phyloP scores from a whole-genome alignment of 257 asterid genomes.

The Apocynum venetum region DNA sequence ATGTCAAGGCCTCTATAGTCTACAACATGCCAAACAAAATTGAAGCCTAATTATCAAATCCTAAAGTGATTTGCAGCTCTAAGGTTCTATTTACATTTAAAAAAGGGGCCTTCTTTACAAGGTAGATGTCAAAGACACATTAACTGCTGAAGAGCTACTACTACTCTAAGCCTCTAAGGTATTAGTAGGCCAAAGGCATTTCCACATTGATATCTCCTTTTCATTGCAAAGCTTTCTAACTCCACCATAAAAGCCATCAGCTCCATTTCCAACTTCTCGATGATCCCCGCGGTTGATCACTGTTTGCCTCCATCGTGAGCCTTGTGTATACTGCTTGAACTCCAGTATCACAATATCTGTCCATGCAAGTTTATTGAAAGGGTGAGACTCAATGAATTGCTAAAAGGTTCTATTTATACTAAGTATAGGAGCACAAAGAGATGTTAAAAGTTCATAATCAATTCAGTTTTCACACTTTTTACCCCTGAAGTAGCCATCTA shows the following conservation, averaged over 20 bases:
- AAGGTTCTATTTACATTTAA: slow-evolving; percentile 29
- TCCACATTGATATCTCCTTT: slow-evolving; percentile 65
- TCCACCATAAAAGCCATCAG: slow-evolving; percentile 83
- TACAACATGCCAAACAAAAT: slow-evolving; percentile 11
- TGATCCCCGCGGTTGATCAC: slow-evolving; percentile 52
- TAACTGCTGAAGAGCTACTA: neutral
- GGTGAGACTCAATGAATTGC: neutral
- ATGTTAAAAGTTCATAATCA: neutral
- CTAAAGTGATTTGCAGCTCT: neutral
- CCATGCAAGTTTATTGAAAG: neutral
- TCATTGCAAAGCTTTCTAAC: slow-evolving; percentile 54
- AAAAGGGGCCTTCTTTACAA: slow-evolving; percentile 10
- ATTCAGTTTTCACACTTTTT: no score
- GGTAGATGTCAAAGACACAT: slow-evolving; percentile 1
- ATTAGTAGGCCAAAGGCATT: slow-evolving; percentile 52
- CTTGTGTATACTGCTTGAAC: slow-evolving; percentile 69
- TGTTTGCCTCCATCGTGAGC: slow-evolving; percentile 68
- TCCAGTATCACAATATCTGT: slow-evolving; percentile 64
- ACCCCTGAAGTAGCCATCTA: neutral
- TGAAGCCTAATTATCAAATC: slow-evolving; percentile 11
- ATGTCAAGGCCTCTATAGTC: neutral
- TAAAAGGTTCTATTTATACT: neutral
- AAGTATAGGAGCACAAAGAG: no score
- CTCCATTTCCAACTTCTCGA: slow-evolving; percentile 61
- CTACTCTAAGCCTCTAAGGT: slow-evolving; percentile 48